Base-by-base conservation (phyloP, 176 grass and related monocot genomes). In the Cenchrus fungigraminus region DNA sequence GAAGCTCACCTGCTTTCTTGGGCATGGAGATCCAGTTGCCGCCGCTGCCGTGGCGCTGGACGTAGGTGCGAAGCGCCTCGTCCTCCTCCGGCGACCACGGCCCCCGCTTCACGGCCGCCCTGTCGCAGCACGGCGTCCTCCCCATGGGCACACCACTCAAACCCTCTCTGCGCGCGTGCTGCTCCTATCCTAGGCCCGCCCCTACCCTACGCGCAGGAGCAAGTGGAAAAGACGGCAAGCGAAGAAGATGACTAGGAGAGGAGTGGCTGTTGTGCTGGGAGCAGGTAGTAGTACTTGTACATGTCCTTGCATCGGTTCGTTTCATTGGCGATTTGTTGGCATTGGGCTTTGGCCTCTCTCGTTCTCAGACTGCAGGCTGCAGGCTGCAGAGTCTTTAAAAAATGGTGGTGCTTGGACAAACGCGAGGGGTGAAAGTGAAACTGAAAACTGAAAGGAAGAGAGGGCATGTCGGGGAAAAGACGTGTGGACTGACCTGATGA, bases 51-150 rank as follows among this genome's bases (percentile, higher is more conserved):
- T 97, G 68, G 15, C 70, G 90, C 68, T 83, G 60, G 81, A 97
- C 76, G 79, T 97, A 97, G 84, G 32, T 73, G 46, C 88, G 84
- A 14, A 97, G 82, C 76, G 83, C 81, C 25, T 92, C 90, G 82
- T 97, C 94, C 87, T 97, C 94, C 61, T 97, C 92, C 68, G 90
- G 92, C 56, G 92, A 97, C 94, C 94, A 97, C 14, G 94, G 92
- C 3, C 94, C 94, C 75, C 92, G 68, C 92, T 94, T 97, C 75
- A 97, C 94, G 75, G 88, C 89, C 46, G 88, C 82, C 90, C 85
- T 94, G 83, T 94, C 94, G 82, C 94, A 97, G 87, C 94, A 97
- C 84, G 94, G 94, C 81, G 85, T 68, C 87, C 94, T 90, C 56
- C 94, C 94, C 94, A 97, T 97, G 44, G 37, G 22, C 53, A 40